A percentile compares a stretch with the other conserved stretches of the same genome.
Conservation (phyloP, 2,329 filamentous ascomycete genomes). For the Colletotrichum musae region DNA sequence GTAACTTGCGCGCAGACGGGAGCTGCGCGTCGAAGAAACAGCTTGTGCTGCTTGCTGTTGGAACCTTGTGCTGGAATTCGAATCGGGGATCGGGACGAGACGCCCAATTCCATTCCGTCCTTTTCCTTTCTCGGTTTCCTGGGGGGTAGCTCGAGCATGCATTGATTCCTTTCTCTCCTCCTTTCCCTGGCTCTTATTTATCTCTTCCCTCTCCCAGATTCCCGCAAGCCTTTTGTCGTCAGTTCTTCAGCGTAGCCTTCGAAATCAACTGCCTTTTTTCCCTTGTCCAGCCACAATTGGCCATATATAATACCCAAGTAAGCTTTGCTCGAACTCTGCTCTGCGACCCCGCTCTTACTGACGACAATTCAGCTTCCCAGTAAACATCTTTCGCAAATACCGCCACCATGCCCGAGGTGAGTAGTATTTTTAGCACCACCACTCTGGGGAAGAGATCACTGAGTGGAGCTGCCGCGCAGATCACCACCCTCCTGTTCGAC, state of each 20-base stretch:
- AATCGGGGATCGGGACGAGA: neutral
- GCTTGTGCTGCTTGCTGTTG: neutral
- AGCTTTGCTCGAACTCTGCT: constrained; percentile 14
- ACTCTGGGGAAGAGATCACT: too few relatives aligned
- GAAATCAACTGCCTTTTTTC: neutral
- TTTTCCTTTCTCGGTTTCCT: neutral
- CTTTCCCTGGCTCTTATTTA: neutral
- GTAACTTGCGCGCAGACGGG: too few relatives aligned
- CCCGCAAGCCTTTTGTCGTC: neutral
- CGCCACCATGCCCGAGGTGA: constrained; percentile 53
- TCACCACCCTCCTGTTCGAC: constrained; percentile 82
- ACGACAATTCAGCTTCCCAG: neutral
- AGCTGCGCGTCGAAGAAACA: neutral
- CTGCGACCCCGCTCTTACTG: constrained; percentile 4
- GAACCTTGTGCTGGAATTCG: neutral
- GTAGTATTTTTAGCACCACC: constrained; percentile 18
- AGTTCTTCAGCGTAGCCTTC: constrained; percentile 2
- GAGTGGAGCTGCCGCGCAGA: constrained; percentile 55
- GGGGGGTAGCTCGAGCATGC: too few relatives aligned
- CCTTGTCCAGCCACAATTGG: constrained; percentile 15
- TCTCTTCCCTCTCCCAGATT: neutral
- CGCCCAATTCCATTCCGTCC: constrained; percentile 1
- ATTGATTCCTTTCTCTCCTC: neutral
- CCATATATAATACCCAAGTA: constrained; percentile 16
- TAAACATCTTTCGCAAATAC: constrained; percentile 23